A percentile compares a stretch with the other conserved stretches of the same genome.
phyloP scores from a whole-genome alignment of 805 yeast species.

The Starmera quercuum region DNA sequence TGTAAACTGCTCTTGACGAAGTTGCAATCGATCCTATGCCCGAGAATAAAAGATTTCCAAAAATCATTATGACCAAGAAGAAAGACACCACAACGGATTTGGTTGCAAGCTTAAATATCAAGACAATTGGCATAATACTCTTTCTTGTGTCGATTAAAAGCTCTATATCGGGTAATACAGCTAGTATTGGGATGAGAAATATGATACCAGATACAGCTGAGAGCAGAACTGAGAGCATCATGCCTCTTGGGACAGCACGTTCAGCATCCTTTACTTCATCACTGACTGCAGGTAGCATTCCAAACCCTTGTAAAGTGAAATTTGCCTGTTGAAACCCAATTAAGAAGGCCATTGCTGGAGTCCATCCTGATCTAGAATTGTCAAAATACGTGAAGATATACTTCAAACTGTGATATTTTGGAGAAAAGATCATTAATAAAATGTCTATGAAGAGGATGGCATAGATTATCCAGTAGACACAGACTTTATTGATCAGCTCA shows the following conservation, averaged over 20 bases:
- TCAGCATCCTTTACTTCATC: slow-evolving; percentile 79
- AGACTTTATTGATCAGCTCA: slow-evolving; percentile 56
- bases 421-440: slow-evolving; percentile 47
- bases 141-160: slow-evolving; percentile 51
- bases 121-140: slow-evolving; percentile 70
- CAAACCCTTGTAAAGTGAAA: slow-evolving; percentile 77
- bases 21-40: slow-evolving; percentile 77
- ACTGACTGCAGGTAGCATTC: slow-evolving; percentile 72
- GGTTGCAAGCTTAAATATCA: slow-evolving; percentile 65
- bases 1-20: slow-evolving; percentile 74
- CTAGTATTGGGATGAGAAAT: slow-evolving; percentile 63
- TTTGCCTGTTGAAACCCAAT: slow-evolving; percentile 75
- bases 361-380: slow-evolving; percentile 71
- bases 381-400: slow-evolving; percentile 62
- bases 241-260: slow-evolving; percentile 65
- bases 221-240: slow-evolving; percentile 54
- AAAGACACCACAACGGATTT: slow-evolving; percentile 63
- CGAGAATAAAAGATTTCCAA: slow-evolving; percentile 67
- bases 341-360: slow-evolving; percentile 59
- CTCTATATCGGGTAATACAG: slow-evolving; percentile 62
- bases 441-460: slow-evolving; percentile 65
- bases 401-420: slow-evolving; percentile 49
- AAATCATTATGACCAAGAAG: slow-evolving; percentile 54
- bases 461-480: slow-evolving; percentile 70
- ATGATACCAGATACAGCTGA: slow-evolving; percentile 65